Evolutionary conservation across 306 rosid genomes (phyloP), one percentile per base, ranked within the genome.

Genomic region (Mimosa pudica): DNA sequence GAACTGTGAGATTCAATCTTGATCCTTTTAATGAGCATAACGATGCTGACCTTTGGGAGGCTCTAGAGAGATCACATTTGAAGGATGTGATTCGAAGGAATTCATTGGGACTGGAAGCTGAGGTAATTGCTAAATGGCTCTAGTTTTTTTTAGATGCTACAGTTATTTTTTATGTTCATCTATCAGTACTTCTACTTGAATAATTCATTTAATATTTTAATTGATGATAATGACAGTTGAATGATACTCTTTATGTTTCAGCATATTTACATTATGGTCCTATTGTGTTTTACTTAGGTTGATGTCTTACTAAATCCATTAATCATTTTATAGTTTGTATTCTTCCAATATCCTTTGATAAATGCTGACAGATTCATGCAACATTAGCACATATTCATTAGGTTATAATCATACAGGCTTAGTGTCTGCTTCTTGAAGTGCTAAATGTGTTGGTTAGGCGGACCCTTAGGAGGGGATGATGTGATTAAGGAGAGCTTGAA

Each of bases 41-140:
- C 74, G 98, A 92, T 83, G 88, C 97, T 91, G 95, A 95, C 82
- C 92, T 92, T 71, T 95, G 98, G 98, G 97, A 92, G 88, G 95
- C 97, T 67, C 80, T 95, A 54, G 95, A 95, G 87, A 88, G 96
- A 82, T 97, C 98, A 63, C 90, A 92, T 86, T 87, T 92, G 63
- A 95, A 91, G 87, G 98, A 91, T 79, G 97, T 90, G 16, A 85
- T 92, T 70, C 82, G 90, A 62, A 88, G 95, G 83, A 91, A 84
- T 81, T 87, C 97, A 51, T 80, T 92, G 58, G 98, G 98, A 69
- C 87, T 95, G 65, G 97, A 95, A 62, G 91, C 94, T 41, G 94
- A 91, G 98, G 98, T 95, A 86, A 36, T 66, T 63, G 44, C 7
- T 45, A 14, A 75, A 20, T 48, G 69, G 10, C 70, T 44, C 73